Percentiles rank a stretch among this genome's conserved stretches.
phyloP scores from a whole-genome alignment of 2,329 filamentous ascomycete genomes.

The Dothiorella sarmentorum region DNA sequence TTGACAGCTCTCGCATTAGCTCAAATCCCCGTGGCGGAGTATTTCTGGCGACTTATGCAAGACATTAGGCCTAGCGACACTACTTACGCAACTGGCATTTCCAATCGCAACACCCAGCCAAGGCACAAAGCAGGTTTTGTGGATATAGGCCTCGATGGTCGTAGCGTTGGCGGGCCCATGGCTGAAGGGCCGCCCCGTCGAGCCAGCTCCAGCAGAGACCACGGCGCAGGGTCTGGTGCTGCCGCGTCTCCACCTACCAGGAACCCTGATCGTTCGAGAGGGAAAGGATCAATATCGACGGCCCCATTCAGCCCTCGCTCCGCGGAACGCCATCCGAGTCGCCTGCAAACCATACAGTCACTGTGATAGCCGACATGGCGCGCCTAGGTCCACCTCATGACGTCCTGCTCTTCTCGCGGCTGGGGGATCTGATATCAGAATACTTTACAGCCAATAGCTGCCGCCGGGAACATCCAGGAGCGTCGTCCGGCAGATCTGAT shows the following conservation, averaged over 20 bases:
- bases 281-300: background rate
- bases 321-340: background rate
- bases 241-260: too few species aligned
- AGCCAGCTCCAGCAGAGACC: background rate
- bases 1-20: slow-evolving; percentile 6
- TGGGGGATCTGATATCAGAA: slow-evolving; percentile 2
- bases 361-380: background rate
- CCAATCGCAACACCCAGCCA: background rate
- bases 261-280: background rate
- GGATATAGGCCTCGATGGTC: background rate
- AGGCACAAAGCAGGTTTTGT: slow-evolving; percentile 4
- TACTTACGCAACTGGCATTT: slow-evolving; percentile 14
- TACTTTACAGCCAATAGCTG: background rate
- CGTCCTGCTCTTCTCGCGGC: background rate
- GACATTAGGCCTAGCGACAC: slow-evolving; percentile 2
- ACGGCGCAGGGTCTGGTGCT: background rate
- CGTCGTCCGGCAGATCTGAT: background rate
- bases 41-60: slow-evolving; percentile 12
- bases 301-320: background rate
- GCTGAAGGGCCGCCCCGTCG: background rate
- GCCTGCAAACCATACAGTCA: background rate
- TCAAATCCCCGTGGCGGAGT: background rate
- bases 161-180: too few species aligned
- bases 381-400: background rate
- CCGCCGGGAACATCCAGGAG: background rate